Evolutionary conservation across 192 early-diverging fungal genomes (phyloP).

Genomic region (Gryganskiella cystojenkinii): DNA sequence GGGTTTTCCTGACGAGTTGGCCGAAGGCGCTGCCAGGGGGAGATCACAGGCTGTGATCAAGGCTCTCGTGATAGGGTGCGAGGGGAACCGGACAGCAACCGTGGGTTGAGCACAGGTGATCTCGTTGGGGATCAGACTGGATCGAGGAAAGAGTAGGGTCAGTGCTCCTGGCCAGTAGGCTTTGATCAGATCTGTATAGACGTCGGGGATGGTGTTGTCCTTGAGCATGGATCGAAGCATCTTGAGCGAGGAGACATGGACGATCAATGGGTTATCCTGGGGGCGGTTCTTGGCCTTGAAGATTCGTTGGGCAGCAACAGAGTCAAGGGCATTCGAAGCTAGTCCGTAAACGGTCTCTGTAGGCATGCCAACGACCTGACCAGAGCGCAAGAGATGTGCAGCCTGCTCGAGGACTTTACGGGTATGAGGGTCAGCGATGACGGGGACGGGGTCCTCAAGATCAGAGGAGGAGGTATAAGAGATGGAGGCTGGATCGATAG

Average conservation of each 20-base stretch:
- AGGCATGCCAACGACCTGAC: conserved; percentile 87
- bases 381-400: conserved; percentile 61
- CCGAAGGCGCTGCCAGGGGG: conserved; percentile 98
- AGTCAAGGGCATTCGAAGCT: conserved; percentile 85
- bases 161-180: conserved; percentile 94
- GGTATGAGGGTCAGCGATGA: conserved; percentile 30
- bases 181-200: conserved; percentile 76
- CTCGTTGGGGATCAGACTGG: conserved; percentile 71
- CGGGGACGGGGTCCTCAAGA: conserved; percentile 48
- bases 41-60: conserved; percentile 84
- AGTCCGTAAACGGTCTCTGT: conserved; percentile 99
- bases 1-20: conserved; percentile 95
- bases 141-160: conserved; percentile 87
- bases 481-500: conserved; percentile 48
- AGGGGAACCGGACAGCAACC: conserved; percentile 92
- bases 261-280: conserved; percentile 96
- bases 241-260: conserved; percentile 90
- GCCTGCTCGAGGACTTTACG: conserved; percentile 55
- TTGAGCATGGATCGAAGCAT: conserved; percentile 83
- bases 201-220: conserved; percentile 68
- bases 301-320: conserved; percentile 76
- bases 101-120: conserved; percentile 89
- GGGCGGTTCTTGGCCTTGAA: conserved; percentile 92
- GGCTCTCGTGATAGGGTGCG: conserved; percentile 91
- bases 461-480: conserved; percentile 24